A percentile compares a stretch with the other conserved stretches of the same genome.
These are phyloP conservation scores for Metschnikowia kofuensis DNA, from an alignment of 805 yeast genomes.

Conservation along the genomic window DNA sequence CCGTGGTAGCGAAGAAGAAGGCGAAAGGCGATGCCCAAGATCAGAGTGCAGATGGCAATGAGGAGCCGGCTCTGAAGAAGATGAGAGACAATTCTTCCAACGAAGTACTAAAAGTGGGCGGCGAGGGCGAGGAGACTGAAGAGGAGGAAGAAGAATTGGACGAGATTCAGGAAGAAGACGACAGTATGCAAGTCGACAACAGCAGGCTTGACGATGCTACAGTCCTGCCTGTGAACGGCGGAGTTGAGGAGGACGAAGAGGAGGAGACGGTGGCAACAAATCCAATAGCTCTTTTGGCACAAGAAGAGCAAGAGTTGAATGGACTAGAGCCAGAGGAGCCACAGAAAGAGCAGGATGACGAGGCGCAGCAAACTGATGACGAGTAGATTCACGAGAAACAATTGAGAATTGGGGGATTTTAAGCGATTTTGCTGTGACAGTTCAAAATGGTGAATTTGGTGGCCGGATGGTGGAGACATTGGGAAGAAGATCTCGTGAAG, in stretches of 20 bases:
- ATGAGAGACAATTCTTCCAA: constrained; percentile 15
- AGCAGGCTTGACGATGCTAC: constrained; percentile 17
- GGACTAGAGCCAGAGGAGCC: constrained; percentile 20
- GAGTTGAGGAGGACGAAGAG: constrained; percentile 16
- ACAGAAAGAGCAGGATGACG: constrained; percentile 11
- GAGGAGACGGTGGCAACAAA: constrained; percentile 20
- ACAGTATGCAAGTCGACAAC: constrained; percentile 11
- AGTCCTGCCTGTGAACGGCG: constrained; percentile 17
- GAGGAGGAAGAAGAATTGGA: constrained; percentile 15
- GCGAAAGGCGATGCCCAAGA: constrained; percentile 19
- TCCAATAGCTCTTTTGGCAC: constrained; percentile 31
- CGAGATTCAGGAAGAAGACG: constrained; percentile 6
- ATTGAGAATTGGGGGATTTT: too few species aligned
- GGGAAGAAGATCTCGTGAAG: too few species aligned
- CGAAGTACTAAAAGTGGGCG: constrained; percentile 11
- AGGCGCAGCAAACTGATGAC: constrained; percentile 12
- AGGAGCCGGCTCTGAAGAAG: constrained; percentile 19
- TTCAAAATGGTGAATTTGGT: too few species aligned
- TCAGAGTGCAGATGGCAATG: constrained; percentile 5
- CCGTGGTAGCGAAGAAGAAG: constrained; percentile 24
- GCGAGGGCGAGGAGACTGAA: constrained; percentile 13
- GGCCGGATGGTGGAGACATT: too few species aligned
- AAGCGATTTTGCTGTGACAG: too few species aligned
- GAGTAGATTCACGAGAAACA: background rate
- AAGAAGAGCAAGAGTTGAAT: constrained; percentile 34